Conservation (phyloP, 192 early-diverging fungal genomes). For the Rhizoclosmatium globosum region DNA sequence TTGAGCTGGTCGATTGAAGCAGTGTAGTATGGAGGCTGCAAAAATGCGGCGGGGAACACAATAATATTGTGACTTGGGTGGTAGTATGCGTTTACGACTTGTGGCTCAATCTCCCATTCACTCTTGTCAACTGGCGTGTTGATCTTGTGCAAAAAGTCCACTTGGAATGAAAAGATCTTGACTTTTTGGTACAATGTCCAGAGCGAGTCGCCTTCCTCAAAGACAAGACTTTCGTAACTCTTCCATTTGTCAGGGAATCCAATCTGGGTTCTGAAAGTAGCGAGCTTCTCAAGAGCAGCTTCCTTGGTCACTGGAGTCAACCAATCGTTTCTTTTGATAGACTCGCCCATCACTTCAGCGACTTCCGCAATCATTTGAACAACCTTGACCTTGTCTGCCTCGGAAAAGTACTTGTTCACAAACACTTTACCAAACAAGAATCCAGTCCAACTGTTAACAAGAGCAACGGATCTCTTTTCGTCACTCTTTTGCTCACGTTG, state of each 20-base stretch:
- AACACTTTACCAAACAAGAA: slow-evolving; percentile 33
- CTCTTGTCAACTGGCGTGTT: slow-evolving; percentile 40
- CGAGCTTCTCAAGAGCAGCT: slow-evolving; percentile 38
- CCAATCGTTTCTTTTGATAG: slow-evolving; percentile 34
- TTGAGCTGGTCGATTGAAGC: not conserved
- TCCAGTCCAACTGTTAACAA: slow-evolving; percentile 20
- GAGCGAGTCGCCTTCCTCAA: slow-evolving; percentile 1
- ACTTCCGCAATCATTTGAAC: slow-evolving; percentile 27
- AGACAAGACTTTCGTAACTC: slow-evolving; percentile 25
- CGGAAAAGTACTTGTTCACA: slow-evolving; percentile 13
- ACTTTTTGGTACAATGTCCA: slow-evolving; percentile 23
- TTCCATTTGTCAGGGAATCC: slow-evolving; percentile 48
- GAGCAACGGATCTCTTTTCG: slow-evolving; percentile 14
- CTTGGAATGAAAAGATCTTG: not conserved
- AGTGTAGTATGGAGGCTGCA: slow-evolving; percentile 46
- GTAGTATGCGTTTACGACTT: slow-evolving; percentile 49
- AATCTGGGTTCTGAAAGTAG: slow-evolving; percentile 39
- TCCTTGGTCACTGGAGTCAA: slow-evolving; percentile 41
- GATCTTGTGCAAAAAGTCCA: slow-evolving; percentile 2
- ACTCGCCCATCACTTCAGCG: slow-evolving; percentile 9
- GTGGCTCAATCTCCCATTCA: slow-evolving; percentile 47
- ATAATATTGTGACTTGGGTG: slow-evolving; percentile 43
- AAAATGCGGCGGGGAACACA: slow-evolving; percentile 44
- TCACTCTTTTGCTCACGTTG: slow-evolving; percentile 32
- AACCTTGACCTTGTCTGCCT: slow-evolving; percentile 10